Evolutionary conservation across 2,329 filamentous ascomycete species (phyloP).

Genomic region (Trichoderma breve): DNA sequence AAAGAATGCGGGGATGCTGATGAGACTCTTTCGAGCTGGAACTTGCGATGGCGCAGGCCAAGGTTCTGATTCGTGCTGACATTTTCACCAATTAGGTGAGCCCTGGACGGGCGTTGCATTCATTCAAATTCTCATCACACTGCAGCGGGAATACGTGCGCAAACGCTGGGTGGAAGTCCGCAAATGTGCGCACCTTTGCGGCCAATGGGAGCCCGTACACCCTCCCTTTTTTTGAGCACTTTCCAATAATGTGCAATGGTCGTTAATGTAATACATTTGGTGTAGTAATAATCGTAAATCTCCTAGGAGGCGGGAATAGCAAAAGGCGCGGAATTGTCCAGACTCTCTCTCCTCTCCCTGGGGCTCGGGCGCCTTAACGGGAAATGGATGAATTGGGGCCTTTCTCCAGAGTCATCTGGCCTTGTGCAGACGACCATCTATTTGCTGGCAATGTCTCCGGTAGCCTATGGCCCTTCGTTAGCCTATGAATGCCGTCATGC

Average conservation of each 20-base stretch:
- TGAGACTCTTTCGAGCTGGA: background rate
- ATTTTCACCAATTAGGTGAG: background rate
- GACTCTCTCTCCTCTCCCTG: background rate
- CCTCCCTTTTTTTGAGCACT: background rate
- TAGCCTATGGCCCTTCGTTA: background rate
- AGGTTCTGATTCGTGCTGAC: background rate
- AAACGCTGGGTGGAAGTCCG: background rate
- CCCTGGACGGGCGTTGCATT: background rate
- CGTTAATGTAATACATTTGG: background rate
- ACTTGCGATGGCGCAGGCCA: background rate
- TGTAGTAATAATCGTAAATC: background rate
- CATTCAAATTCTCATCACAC: background rate
- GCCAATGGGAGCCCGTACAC: background rate
- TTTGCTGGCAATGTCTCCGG: background rate
- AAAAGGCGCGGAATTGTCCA: background rate
- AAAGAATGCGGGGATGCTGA: background rate
- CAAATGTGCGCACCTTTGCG: background rate
- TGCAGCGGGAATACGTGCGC: background rate
- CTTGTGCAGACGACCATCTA: background rate
- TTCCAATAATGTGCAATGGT: background rate
- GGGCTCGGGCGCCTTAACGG: background rate
- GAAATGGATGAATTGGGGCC: background rate
- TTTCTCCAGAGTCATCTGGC: background rate
- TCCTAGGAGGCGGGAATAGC: background rate
- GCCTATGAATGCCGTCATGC: constrained; percentile 3